Evolutionary conservation across 768 basidiomycete genomes (phyloP), one percentile per base, ranked within the genome.

Genomic region (Dendrothele bispora): DNA sequence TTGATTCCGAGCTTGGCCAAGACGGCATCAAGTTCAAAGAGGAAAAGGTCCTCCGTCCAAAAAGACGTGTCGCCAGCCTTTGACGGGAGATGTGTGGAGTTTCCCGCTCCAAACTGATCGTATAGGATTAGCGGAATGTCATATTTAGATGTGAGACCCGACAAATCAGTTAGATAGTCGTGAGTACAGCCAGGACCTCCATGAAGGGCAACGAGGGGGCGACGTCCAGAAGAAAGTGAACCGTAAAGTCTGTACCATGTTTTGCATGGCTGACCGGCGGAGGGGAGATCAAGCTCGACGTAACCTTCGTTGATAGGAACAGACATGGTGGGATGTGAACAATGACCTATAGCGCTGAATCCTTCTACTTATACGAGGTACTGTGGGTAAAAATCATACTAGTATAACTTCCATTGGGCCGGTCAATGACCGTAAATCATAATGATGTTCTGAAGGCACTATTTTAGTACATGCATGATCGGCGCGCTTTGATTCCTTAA

Each of bases 51-150:
- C 21, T 53, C 44, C 12, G 64, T 68, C 71, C 72, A 74, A 59
- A 78, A 77, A 14, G 34, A 30, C 2, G 57, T 51, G 26, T 73
- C 68, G 17, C 64, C 67, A 4, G 53, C 60, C 49, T 73, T 75
- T 53, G 73, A 67, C 17, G 56, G 67, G 27, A 75, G 61, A 50
- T 72, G 72, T 18, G 74, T 73, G 24, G 74, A 76, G 21, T 54
- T 58, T 18, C 72, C 73, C 48, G 60, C 62, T 15, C 75, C 75
- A 32, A 78, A 42, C 51, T 77, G 76, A 51, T 75, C 73, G 55
- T 77, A 75, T 37, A 75, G 55, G 37, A 77, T 54, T 52, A 76
- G 66, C 25, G 74, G 73, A 24, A 70, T 69, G 38, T 48, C 39
- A 42, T 60, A 48, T n/a, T 55, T 50, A 4, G 48, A 49, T 17